Evolutionary conservation across 352 stramenopile genomes (phyloP).

Genomic region (Aphanomyces astaci): DNA sequence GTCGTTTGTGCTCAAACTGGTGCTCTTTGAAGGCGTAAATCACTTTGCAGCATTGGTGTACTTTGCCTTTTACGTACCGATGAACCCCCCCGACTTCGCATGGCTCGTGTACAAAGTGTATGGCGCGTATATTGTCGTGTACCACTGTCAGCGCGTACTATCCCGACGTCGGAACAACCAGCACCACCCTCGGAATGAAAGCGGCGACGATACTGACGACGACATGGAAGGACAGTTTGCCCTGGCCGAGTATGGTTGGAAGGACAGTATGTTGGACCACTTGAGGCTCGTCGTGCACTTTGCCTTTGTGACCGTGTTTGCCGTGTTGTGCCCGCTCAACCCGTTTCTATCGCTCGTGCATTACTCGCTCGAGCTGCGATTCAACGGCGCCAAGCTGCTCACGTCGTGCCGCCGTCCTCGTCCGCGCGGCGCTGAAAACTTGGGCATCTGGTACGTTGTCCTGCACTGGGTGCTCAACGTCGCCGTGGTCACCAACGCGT

Average conservation of each 20-base stretch:
- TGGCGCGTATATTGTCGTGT: constrained; percentile 3
- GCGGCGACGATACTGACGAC: background rate
- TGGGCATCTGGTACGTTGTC: constrained; percentile 90
- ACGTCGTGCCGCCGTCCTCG: constrained; percentile 69
- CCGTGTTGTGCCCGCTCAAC: constrained; percentile 88
- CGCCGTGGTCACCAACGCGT: constrained; percentile 88
- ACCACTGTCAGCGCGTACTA: background rate
- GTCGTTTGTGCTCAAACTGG: constrained; percentile 70
- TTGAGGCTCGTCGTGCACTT: constrained; percentile 88
- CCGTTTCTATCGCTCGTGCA: constrained; percentile 87
- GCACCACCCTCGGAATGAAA: background rate
- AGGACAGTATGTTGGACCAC: constrained; percentile 87
- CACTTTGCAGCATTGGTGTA: constrained; percentile 72
- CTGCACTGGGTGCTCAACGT: constrained; percentile 84
- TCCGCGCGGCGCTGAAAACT: constrained; percentile 69
- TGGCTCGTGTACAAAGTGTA: constrained; percentile 21
- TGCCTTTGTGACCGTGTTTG: constrained; percentile 84
- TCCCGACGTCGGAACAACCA: background rate
- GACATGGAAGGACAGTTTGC: constrained; percentile 55
- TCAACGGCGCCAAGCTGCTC: constrained; percentile 82
- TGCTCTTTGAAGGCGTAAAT: constrained; percentile 77
- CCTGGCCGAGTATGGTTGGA: constrained; percentile 72
- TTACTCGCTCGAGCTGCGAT: constrained; percentile 89
- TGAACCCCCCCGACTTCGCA: background rate
- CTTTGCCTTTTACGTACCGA: constrained; percentile 59